Conservation (phyloP, 179 eudicot genomes). For the Beta corolliflora region DNA sequence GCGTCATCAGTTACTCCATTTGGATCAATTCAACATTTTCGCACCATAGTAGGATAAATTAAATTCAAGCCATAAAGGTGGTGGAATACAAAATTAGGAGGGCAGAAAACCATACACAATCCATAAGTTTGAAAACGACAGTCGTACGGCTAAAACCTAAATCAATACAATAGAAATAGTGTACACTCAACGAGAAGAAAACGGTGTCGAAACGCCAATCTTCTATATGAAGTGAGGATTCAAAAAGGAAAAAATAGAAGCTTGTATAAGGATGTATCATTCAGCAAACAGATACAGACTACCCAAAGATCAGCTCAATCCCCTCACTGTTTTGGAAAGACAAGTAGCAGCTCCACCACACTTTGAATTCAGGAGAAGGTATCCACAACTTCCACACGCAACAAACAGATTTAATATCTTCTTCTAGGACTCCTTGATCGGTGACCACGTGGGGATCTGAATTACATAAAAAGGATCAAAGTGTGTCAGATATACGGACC, state of each 20-base stretch:
- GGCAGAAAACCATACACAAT: not conserved
- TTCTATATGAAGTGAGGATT: conserved; percentile 11
- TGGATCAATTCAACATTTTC: too few species aligned
- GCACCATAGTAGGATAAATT: too few species aligned
- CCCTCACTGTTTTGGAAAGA: conserved; percentile 1
- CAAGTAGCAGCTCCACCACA: not conserved
- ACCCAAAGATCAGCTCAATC: not conserved
- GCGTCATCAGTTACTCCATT: too few species aligned
- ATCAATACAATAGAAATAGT: conserved; percentile 13
- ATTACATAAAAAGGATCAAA: not conserved
- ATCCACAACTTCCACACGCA: conserved; percentile 26
- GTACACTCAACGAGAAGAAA: conserved; percentile 4
- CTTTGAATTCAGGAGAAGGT: conserved; percentile 8
- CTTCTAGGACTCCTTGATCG: conserved; percentile 82
- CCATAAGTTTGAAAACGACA: not conserved
- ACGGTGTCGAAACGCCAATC: conserved; percentile 11
- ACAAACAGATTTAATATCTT: conserved; percentile 40
- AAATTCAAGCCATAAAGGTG: not conserved
- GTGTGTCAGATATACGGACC: not conserved
- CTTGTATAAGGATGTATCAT: conserved; percentile 2
- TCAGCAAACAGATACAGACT: conserved; percentile 18
- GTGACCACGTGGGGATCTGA: conserved; percentile 71
- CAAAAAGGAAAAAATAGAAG: not conserved
- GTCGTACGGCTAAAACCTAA: conserved; percentile 14
- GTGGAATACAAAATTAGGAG: not conserved